Conservation (phyloP, 2,329 filamentous ascomycete genomes). For the Macrophomina phaseolina region DNA sequence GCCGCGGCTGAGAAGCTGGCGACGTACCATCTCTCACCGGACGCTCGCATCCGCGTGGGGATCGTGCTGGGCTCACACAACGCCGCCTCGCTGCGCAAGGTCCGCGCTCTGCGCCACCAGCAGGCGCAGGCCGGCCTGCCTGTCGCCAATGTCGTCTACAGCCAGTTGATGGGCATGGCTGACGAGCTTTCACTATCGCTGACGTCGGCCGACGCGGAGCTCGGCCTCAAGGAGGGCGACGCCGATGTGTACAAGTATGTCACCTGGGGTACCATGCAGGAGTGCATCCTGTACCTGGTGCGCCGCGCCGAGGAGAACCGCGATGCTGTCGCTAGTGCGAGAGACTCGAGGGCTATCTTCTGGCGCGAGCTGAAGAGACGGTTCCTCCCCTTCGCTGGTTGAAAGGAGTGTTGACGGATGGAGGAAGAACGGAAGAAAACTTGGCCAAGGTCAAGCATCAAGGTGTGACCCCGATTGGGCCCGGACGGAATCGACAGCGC, state of each 20-base stretch:
- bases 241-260: slow-evolving; percentile 61
- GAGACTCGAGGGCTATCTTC: slow-evolving; percentile 20
- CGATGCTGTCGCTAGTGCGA: slow-evolving; percentile 21
- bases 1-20: slow-evolving; percentile 66
- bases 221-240: slow-evolving; percentile 31
- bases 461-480: background rate
- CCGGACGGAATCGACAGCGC: background rate
- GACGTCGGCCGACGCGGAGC: slow-evolving; percentile 38
- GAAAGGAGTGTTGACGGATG: background rate
- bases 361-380: slow-evolving; percentile 28
- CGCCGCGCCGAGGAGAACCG: slow-evolving; percentile 63
- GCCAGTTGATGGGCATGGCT: slow-evolving; percentile 93
- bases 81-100: slow-evolving; percentile 67
- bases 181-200: slow-evolving; percentile 76
- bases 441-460: too few species aligned
- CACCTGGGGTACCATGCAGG: slow-evolving; percentile 63
- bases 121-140: slow-evolving; percentile 44
- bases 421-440: background rate
- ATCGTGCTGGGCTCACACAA: slow-evolving; percentile 87
- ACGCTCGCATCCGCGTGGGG: slow-evolving; percentile 49
- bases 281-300: slow-evolving; percentile 79
- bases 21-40: slow-evolving; percentile 51
- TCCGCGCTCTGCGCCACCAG: slow-evolving; percentile 55
- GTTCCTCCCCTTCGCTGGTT: slow-evolving; percentile 1
- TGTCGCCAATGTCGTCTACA: slow-evolving; percentile 64